Base-by-base conservation (phyloP, 805 yeast species). In the Kockiozyma suomiensis region DNA sequence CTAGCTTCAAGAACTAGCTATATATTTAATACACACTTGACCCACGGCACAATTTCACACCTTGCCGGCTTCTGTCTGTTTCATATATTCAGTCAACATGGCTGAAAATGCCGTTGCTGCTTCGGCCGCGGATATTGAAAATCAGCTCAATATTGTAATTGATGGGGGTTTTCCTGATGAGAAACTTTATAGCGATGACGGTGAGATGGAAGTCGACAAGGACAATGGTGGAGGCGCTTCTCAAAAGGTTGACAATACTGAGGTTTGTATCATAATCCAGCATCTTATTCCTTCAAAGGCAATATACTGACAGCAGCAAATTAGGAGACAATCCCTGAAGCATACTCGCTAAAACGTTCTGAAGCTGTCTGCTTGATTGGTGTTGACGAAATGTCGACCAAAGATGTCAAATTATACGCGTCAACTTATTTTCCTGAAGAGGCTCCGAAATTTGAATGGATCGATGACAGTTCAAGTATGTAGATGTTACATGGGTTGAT, bases 311-410 rank as follows among this genome's bases (percentile, higher is more conserved):
- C n/a, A n/a, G n/a, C n/a, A n/a, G n/a, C n/a, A n/a, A n/a, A n/a
- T 13, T 6, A 33, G 48, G 48, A 40, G 25, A 28, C 23, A 19
- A 35, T 47, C 3, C 52, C 49, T 17, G 43, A 48, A 8, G 59
- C 54, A 12, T 40, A 54, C 15, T 21, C 58, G 8, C 3, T 43
- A 2, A 28, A 49, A 17, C 68, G 85, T 46, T 79, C 82, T 1
- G 82, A 79, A 38, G 78, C 85, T 0, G 66, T 85, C 21, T 75
- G 73, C 49, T 65, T 85, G 2, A 70, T 75, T 45, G 89, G 89
- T 26, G 88, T 85, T 4, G 87, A 85, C 64, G 80, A 78, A 55
- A 74, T 85, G 53, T 79, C 86, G 23, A 83, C 87, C 6, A 76
- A 79, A 48, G 84, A 83, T 54, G 80, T 85, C 64, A 81, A 81